phyloP scores from a whole-genome alignment of 805 yeast species.

The Limtongozyma cylindracea region DNA sequence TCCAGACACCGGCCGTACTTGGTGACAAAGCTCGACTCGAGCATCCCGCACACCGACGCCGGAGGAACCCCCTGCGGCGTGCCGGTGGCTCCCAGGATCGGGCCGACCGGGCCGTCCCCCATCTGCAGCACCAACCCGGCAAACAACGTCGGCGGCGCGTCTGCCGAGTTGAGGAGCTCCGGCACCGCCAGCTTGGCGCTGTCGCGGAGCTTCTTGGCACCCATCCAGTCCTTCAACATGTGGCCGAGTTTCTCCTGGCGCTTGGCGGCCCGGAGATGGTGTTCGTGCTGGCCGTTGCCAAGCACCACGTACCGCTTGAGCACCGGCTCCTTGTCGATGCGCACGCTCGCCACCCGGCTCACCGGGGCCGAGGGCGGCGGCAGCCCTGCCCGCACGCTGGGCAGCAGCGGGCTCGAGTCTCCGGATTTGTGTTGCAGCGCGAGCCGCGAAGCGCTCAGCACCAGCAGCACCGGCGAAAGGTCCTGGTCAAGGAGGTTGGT shows the following conservation, averaged over 20 bases:
- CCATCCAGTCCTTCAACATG: constrained; percentile 56
- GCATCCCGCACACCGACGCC: constrained; percentile 5
- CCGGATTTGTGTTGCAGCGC: too few relatives aligned
- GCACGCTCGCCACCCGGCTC: too few relatives aligned
- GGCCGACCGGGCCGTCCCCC: constrained; percentile 7
- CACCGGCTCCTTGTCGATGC: too few relatives aligned
- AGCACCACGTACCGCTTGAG: constrained; percentile 18
- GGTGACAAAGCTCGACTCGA: constrained; percentile 41
- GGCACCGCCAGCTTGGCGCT: constrained; percentile 59
- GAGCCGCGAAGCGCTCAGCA: too few relatives aligned
- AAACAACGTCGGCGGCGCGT: constrained; percentile 43
- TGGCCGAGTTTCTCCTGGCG: constrained; percentile 54
- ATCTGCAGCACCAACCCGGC: constrained; percentile 44
- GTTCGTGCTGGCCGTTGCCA: constrained; percentile 62
- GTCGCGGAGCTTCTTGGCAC: constrained; percentile 42
- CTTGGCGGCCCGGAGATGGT: constrained; percentile 48
- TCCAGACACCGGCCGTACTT: constrained; percentile 92
- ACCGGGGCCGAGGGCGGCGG: too few relatives aligned
- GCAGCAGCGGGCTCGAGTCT: too few relatives aligned
- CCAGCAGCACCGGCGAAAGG: too few relatives aligned
- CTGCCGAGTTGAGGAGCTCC: constrained; percentile 17
- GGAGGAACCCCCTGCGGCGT: constrained; percentile 1
- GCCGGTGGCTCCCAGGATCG: constrained; percentile 5
- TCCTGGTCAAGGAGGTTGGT: too few relatives aligned
- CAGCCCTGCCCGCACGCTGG: too few relatives aligned